Conservation (phyloP, 495 filamentous ascomycete species). For the Aspergillus bridgeri region DNA sequence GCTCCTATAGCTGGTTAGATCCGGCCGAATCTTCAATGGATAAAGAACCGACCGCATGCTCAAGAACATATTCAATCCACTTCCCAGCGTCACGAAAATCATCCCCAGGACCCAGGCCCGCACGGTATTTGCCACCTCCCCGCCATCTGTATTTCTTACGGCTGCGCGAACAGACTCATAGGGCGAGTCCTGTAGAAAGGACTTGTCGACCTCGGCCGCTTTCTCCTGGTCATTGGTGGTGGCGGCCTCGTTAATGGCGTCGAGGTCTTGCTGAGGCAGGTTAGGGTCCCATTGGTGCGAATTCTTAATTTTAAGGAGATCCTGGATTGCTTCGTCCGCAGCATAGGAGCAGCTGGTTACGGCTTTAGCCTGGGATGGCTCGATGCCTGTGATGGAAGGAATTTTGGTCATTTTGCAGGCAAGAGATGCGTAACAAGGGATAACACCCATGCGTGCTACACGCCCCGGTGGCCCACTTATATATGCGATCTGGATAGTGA, state of each 20-base stretch:
- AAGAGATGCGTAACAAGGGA: neutral
- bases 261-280: constrained; percentile 56
- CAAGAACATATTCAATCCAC: constrained; percentile 68
- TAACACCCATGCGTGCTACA: neutral
- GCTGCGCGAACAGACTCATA: constrained; percentile 59
- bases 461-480: too few relatives aligned
- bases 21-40: too few relatives aligned
- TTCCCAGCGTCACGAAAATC: constrained; percentile 61
- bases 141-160: constrained; percentile 57
- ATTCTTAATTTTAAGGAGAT: constrained; percentile 48
- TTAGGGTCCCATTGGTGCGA: constrained; percentile 70
- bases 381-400: neutral
- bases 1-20: neutral
- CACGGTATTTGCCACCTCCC: constrained; percentile 63
- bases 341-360: neutral
- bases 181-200: constrained; percentile 63
- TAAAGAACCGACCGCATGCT: constrained; percentile 45
- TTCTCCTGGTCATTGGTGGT: constrained; percentile 50
- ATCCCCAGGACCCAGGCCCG: constrained; percentile 72
- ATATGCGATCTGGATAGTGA: neutral
- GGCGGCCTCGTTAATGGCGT: constrained; percentile 60
- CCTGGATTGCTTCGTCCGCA: constrained; percentile 39
- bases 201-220: constrained; percentile 51
- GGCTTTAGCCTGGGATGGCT: neutral
- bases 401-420: neutral